Conservation (phyloP, 2,329 filamentous ascomycete species). For the Cercospora brassicicola region DNA sequence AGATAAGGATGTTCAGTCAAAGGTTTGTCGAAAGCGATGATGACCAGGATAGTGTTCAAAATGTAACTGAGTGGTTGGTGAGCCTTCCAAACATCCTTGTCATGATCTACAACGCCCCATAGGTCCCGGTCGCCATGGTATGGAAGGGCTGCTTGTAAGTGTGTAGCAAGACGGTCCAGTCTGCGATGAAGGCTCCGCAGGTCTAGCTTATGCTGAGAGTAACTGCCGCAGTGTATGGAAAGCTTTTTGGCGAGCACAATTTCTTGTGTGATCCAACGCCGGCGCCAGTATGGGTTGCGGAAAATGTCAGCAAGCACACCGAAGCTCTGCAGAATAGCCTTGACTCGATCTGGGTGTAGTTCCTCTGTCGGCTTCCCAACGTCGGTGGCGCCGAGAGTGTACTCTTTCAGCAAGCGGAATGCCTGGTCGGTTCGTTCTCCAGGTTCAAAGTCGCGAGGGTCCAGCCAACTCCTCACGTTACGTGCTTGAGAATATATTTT, state of each 20-base stretch:
- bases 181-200: neutral
- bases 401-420: neutral
- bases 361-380: neutral
- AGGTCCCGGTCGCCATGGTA: neutral
- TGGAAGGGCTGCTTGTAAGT: neutral
- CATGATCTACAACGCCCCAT: neutral
- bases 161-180: neutral
- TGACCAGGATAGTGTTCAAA: neutral
- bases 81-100: neutral
- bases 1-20: neutral
- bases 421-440: neutral
- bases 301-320: neutral
- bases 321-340: neutral
- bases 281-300: neutral
- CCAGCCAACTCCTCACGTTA: neutral
- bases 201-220: neutral
- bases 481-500: neutral
- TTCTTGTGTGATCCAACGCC: neutral
- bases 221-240: neutral
- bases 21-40: neutral
- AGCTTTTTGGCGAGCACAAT: neutral
- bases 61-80: neutral
- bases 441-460: neutral
- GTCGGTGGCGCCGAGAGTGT: neutral
- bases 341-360: neutral